Evolutionary conservation across 352 stramenopile species (phyloP).

Genomic region (Bremia lactucae): DNA sequence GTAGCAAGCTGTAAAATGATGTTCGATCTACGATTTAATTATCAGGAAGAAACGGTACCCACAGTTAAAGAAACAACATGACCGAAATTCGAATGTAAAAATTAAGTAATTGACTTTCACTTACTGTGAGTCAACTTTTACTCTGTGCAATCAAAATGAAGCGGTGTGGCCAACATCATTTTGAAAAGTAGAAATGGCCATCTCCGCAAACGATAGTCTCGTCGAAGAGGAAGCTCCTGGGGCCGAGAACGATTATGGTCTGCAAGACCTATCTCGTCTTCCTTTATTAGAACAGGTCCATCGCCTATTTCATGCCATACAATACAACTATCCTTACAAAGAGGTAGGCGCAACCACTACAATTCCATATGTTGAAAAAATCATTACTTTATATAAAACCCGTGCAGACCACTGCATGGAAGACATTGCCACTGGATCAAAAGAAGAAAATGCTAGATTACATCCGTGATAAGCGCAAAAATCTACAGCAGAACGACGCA

Average conservation of each 20-base stretch:
- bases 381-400: background rate
- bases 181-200: slow-evolving; percentile 5
- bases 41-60: too few species aligned
- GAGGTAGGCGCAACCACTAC: slow-evolving; percentile 26
- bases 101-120: too few species aligned
- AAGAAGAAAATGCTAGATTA: slow-evolving; percentile 77
- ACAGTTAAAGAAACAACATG: too few species aligned
- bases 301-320: slow-evolving; percentile 74
- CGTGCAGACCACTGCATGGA: slow-evolving; percentile 61
- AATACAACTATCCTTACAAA: slow-evolving; percentile 74
- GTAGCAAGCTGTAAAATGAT: too few species aligned
- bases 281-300: slow-evolving; percentile 80
- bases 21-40: too few species aligned
- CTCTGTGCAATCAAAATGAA: too few species aligned
- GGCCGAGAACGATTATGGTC: slow-evolving; percentile 52
- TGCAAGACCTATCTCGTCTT: slow-evolving; percentile 47
- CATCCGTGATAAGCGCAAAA: slow-evolving; percentile 53
- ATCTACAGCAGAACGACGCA: slow-evolving; percentile 8
- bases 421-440: slow-evolving; percentile 55
- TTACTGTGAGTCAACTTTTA: too few species aligned
- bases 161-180: background rate
- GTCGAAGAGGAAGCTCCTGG: slow-evolving; percentile 1
- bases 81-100: too few species aligned
- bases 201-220: background rate
- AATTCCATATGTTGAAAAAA: background rate